phyloP scores from a whole-genome alignment of 2,329 filamentous ascomycete genomes.

The Cylindrodendrum hubeiense region DNA sequence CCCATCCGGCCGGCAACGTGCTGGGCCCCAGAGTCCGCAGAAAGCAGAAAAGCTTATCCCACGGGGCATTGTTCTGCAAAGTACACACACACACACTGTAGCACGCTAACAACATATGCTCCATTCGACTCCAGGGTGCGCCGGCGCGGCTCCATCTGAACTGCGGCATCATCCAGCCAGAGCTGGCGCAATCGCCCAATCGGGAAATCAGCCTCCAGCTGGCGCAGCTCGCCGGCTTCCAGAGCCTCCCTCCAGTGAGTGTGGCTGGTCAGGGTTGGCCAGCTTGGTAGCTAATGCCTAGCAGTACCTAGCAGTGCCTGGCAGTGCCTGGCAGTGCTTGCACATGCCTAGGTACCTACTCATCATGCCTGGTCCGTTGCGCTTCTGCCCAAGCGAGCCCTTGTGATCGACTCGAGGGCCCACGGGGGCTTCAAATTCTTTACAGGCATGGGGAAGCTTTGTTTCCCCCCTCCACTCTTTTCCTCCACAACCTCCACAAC shows the following conservation, averaged over 20 bases:
- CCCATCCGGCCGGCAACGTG: slow-evolving; percentile 22
- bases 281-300: no score
- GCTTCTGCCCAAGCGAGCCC: slow-evolving; percentile 6
- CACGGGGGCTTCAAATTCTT: slow-evolving; percentile 23
- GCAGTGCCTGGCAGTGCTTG: no score
- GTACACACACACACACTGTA: not conserved
- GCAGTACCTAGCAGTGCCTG: no score
- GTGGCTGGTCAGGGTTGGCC: not conserved
- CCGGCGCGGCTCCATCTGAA: not conserved
- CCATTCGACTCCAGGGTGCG: no score
- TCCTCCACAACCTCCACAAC: slow-evolving; percentile 31
- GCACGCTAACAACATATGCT: no score
- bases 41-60: slow-evolving; percentile 35
- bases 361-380: not conserved
- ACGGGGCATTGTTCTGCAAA: not conserved
- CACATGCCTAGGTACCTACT: no score
- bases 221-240: slow-evolving; percentile 23
- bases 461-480: slow-evolving; percentile 12
- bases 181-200: slow-evolving; percentile 42
- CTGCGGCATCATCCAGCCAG: slow-evolving; percentile 35
- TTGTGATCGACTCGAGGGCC: slow-evolving; percentile 26
- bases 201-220: slow-evolving; percentile 43
- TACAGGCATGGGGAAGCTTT: slow-evolving; percentile 19
- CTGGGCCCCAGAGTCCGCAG: slow-evolving; percentile 25
- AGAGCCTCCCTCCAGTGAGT: slow-evolving; percentile 15